Evolutionary conservation across 305 asterid species (phyloP).

Genomic region (Fraxinus floribunda): DNA sequence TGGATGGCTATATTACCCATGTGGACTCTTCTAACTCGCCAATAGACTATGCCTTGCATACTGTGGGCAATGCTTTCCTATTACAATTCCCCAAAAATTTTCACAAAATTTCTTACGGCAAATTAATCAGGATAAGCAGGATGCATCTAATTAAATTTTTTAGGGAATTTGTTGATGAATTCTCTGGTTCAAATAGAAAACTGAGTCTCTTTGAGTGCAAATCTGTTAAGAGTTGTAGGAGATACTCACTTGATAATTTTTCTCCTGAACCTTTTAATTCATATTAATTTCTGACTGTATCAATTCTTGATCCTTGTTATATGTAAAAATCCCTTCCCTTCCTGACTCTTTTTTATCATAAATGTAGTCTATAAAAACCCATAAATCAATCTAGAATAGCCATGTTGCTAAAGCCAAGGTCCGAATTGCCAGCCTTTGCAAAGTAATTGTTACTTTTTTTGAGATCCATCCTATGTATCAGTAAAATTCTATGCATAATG

Average conservation of each 20-base stretch:
- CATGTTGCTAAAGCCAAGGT: conserved; percentile 2
- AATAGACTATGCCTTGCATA: conserved; percentile 6
- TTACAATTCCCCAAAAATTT: neutral
- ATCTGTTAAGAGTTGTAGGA: neutral
- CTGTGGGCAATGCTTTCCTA: neutral
- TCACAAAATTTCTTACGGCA: neutral
- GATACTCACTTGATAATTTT: neutral
- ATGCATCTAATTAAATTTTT: neutral
- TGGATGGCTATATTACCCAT: neutral
- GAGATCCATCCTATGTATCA: neutral
- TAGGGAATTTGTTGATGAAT: neutral
- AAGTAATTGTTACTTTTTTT: conserved; percentile 1
- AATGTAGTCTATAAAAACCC: conserved; percentile 4
- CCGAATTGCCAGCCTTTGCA: neutral
- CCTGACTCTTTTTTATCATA: neutral
- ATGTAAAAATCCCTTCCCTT: neutral
- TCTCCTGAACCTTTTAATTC: neutral
- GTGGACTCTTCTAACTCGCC: conserved; percentile 10
- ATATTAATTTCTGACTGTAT: neutral
- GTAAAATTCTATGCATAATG: conserved; percentile 13
- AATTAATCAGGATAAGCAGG: conserved; percentile 7
- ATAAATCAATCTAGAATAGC: neutral
- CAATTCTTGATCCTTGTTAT: conserved; percentile 9
- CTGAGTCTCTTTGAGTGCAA: neutral
- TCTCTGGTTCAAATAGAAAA: neutral